These are phyloP conservation scores for Leptosphaerulina australis DNA, from an alignment of 2,329 filamentous ascomycete genomes.

Conservation along the genomic window DNA sequence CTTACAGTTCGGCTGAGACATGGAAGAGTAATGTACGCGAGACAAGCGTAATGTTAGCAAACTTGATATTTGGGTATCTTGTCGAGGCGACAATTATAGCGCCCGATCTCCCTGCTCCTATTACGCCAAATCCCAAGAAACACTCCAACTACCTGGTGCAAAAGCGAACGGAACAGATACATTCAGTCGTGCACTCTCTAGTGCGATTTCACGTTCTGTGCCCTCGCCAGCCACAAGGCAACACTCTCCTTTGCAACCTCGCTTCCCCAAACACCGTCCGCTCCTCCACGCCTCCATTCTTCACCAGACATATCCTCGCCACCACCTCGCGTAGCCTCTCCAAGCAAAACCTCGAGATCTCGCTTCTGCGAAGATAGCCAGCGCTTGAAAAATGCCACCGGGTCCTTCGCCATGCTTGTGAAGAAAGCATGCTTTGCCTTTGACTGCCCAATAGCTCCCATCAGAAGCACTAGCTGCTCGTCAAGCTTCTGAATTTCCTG, in stretches of 20 bases:
- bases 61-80: constrained; percentile 20
- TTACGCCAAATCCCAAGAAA: constrained; percentile 13
- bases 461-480: constrained; percentile 80
- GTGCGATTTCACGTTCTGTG: constrained; percentile 40
- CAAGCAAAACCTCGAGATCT: constrained; percentile 85
- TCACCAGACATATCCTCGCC: constrained; percentile 61
- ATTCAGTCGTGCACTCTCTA: constrained; percentile 14
- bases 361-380: constrained; percentile 93
- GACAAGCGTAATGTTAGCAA: too few relatives aligned
- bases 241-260: constrained; percentile 67
- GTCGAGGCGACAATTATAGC: constrained; percentile 10
- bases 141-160: constrained; percentile 3
- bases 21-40: background rate
- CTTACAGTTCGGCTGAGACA: too few relatives aligned
- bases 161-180: background rate
- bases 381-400: constrained; percentile 79
- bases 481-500: constrained; percentile 79
- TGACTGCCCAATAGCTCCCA: constrained; percentile 81
- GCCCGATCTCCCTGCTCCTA: constrained; percentile 18
- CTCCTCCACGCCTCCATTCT: constrained; percentile 72
- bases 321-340: constrained; percentile 70
- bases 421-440: constrained; percentile 93
- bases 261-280: constrained; percentile 67
- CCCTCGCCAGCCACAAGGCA: constrained; percentile 62
- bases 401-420: constrained; percentile 76